Percentiles rank a stretch among this genome's conserved stretches.
Evolutionary conservation across 1,139 yeast genomes (phyloP).

Genomic region (Debaryomycetaceae sp.): DNA sequence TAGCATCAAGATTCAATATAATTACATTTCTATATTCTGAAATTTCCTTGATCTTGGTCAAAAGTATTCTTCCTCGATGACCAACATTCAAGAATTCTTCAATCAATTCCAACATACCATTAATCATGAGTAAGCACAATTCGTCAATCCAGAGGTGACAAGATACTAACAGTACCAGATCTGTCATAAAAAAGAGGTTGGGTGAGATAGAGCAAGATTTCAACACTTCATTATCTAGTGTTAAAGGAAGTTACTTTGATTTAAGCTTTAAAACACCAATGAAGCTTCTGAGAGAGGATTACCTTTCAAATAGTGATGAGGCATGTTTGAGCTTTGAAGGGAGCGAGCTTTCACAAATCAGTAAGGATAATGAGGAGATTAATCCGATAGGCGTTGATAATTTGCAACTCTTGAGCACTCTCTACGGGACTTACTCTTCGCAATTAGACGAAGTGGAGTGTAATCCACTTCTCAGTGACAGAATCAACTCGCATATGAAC

Average conservation of each 20-base stretch:
- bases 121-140: constrained; percentile 6
- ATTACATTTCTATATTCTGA: neutral
- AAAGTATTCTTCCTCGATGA: neutral
- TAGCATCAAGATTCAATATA: neutral
- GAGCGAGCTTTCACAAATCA: neutral
- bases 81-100: constrained; percentile 4
- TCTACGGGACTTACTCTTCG: neutral
- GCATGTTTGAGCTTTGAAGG: neutral
- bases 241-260: neutral
- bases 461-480: constrained; percentile 18
- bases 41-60: neutral
- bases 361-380: neutral
- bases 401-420: constrained; percentile 2
- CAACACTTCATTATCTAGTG: constrained; percentile 2
- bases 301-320: neutral
- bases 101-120: constrained; percentile 6
- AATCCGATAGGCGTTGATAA: constrained; percentile 1
- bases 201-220: constrained; percentile 6
- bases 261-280: constrained; percentile 1
- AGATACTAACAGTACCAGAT: constrained; percentile 4
- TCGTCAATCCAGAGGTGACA: neutral
- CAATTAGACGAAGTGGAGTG: constrained; percentile 8
- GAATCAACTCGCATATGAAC: constrained; percentile 15
- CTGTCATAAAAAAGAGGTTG: constrained; percentile 1
- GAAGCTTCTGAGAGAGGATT: neutral